Base-by-base conservation (phyloP, 2,329 filamentous ascomycete genomes). In the Pleurostoma richardsiae region DNA sequence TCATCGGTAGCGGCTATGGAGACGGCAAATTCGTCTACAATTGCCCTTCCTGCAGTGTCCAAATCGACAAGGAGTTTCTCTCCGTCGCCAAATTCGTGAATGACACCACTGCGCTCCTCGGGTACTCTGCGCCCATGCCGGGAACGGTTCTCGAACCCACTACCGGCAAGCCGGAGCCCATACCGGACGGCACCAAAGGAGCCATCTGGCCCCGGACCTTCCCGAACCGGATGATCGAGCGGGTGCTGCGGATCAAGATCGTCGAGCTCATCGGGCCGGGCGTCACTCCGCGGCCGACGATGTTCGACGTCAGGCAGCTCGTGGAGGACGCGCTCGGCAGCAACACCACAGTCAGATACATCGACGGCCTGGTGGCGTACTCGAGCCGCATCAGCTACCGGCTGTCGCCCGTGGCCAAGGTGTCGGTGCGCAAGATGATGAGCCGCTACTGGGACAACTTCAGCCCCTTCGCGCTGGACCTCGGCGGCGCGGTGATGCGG, bases 361-460 rank as follows among this genome's bases (percentile, higher is more conserved):
- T 74, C 31, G 72, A 76, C 46, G 49, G 52, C 10, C 51, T 58
- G 19, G 49, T 45, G 4, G 39, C 49, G 4, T 48, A 53, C 10
- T 52, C 56, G 5, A 47, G 46, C 4, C 40, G 55, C 27, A 54
- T 48, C 19, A 51, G 53, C 2, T 63, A 59, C 29, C 51, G 38
- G n/a, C 46, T 61, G 4, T 54, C 45, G 2, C 30, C 44, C 28
- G 52, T 57, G 5, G 63, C 71, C 28, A 63, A 68, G 5, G 54
- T 80, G 4, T 69, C 73, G 1, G 67, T 82, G 4, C 76, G 83
- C 10, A 81, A 79, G 59, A 85, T 86, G 80, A 85, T 89, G 81
- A 75, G 74, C 27, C 71, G 79, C 3, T 89, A 88, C 58, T 86
- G 83, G 82, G 74, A 80, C 27, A 88, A 88, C 57, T 70, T 68